A percentile compares a stretch with the other conserved stretches of the same genome.
Conservation (phyloP, 768 basidiomycete genomes). For the Tylopilus rubrobrunneus region DNA sequence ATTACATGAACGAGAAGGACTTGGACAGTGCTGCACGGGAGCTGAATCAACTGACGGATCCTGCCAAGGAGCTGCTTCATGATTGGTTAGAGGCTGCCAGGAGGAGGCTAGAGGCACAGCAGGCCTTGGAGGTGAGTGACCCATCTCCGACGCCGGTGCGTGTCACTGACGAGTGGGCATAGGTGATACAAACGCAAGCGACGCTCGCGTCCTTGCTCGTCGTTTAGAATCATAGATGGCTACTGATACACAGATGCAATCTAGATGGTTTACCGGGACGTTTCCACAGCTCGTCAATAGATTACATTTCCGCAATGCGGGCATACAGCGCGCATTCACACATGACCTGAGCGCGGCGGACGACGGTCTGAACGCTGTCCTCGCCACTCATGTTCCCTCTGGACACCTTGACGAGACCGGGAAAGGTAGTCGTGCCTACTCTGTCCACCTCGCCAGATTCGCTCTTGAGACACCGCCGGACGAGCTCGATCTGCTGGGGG, state of each 20-base stretch:
- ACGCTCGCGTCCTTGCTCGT: constrained; percentile 78
- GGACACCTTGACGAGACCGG: constrained; percentile 80
- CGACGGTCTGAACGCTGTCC: constrained; percentile 65
- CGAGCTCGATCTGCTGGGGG: constrained; percentile 77
- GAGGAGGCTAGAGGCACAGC: constrained; percentile 83
- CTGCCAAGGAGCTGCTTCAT: constrained; percentile 63
- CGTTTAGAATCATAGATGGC: constrained; percentile 40
- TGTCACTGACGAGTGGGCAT: constrained; percentile 12
- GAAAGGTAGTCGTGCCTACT: constrained; percentile 84
- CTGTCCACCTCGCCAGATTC: constrained; percentile 70
- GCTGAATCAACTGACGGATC: constrained; percentile 84
- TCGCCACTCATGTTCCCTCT: constrained; percentile 33
- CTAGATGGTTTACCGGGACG: constrained; percentile 15
- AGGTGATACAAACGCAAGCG: constrained; percentile 84
- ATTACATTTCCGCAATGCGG: not conserved
- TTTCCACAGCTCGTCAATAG: not conserved
- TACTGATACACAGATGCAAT: constrained; percentile 20
- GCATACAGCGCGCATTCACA: constrained; percentile 73
- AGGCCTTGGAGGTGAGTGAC: constrained; percentile 73
- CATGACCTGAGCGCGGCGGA: constrained; percentile 80
- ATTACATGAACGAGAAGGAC: constrained; percentile 88
- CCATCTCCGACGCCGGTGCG: not conserved
- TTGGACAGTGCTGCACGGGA: constrained; percentile 80
- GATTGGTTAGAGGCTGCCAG: constrained; percentile 95
- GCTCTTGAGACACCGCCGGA: constrained; percentile 75